Percentiles rank a stretch among this genome's conserved stretches.
Conservation (phyloP, 345 rosid genomes). For the Moricandia arvensis region DNA sequence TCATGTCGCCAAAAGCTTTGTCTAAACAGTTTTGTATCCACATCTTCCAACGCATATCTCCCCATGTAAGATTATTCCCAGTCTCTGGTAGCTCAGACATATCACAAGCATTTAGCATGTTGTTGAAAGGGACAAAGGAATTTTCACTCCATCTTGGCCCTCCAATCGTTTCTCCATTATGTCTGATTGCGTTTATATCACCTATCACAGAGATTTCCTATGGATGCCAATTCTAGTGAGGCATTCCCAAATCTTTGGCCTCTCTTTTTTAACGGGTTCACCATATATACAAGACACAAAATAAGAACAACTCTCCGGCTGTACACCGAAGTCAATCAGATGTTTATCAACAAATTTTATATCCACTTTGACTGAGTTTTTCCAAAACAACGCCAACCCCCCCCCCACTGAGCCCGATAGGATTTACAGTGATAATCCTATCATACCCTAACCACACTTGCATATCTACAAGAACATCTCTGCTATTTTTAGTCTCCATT, state of each 20-base stretch:
- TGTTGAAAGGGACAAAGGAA: not conserved
- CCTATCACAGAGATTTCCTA: not conserved
- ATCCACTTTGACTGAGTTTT: too few species aligned
- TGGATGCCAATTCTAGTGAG: not conserved
- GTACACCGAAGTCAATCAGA: too few species aligned
- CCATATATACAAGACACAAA: not conserved
- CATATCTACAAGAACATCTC: not conserved
- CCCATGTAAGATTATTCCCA: not conserved
- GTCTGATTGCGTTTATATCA: not conserved
- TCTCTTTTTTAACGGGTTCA: not conserved
- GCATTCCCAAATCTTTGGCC: not conserved
- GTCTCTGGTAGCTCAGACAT: not conserved
- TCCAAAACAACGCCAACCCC: too few species aligned
- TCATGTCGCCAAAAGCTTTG: not conserved
- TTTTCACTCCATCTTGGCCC: not conserved
- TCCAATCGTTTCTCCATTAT: not conserved
- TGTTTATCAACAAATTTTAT: too few species aligned
- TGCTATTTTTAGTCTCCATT: not conserved
- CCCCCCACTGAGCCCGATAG: too few species aligned
- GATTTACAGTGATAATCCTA: not conserved
- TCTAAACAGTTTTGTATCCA: not conserved
- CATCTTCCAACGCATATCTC: not conserved
- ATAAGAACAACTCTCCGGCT: too few species aligned
- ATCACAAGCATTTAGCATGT: not conserved
- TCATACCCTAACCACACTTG: not conserved